phyloP scores from a whole-genome alignment of 2,329 filamentous ascomycete species.

The Fusarium papillatum region DNA sequence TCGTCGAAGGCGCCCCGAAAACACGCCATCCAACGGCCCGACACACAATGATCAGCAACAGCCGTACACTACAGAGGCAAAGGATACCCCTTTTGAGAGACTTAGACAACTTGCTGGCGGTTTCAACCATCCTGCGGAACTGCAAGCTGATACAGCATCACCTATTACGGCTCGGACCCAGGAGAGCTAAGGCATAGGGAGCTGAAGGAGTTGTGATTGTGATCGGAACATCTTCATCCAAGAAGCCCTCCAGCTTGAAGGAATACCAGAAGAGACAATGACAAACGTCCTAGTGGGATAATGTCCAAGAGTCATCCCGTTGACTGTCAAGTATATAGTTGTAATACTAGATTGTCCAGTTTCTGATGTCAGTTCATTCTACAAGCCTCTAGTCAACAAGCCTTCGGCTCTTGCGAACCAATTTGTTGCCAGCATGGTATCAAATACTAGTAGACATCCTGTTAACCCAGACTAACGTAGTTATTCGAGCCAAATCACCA shows the following conservation, averaged over 20 bases:
- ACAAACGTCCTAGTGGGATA: not conserved
- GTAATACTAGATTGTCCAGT: no score
- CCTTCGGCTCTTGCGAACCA: no score
- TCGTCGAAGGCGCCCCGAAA: not conserved
- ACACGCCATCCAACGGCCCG: not conserved
- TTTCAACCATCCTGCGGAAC: not conserved
- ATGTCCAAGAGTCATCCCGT: accelerated
- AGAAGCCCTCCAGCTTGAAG: not conserved
- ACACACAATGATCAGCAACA: not conserved
- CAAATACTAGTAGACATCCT: no score
- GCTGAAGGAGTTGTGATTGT: not conserved
- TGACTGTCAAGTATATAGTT: not conserved
- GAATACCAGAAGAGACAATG: not conserved
- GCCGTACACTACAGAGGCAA: not conserved
- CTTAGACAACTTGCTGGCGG: not conserved
- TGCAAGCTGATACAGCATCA: not conserved
- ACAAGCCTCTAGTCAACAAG: no score
- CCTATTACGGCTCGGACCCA: not conserved
- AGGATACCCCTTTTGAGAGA: not conserved
- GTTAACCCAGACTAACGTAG: no score
- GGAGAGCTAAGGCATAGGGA: not conserved
- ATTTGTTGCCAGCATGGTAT: no score
- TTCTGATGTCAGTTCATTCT: no score
- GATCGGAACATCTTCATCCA: not conserved
- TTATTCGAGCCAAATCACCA: no score